Evolutionary conservation across 2,329 filamentous ascomycete species (phyloP).

Genomic region (Blastomyces percursus): DNA sequence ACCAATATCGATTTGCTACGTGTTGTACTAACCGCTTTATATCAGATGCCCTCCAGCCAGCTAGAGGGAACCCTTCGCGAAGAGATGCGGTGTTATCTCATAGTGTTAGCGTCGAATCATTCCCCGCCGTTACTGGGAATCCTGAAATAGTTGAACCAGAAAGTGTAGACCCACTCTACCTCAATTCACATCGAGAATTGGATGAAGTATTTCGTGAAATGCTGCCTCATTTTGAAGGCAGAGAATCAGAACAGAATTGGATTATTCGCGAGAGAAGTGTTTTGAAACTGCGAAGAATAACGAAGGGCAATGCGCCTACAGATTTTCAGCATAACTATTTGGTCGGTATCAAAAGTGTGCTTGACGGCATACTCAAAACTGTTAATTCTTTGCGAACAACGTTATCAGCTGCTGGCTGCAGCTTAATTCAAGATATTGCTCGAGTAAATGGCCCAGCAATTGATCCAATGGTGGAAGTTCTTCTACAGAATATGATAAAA

Average conservation of each 20-base stretch:
- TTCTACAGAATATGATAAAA: conserved; percentile 83
- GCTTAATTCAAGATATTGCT: conserved; percentile 74
- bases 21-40: neutral
- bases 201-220: conserved; percentile 79
- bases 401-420: conserved; percentile 75
- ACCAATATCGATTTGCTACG: neutral
- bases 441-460: conserved; percentile 63
- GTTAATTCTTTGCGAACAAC: conserved; percentile 78
- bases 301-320: conserved; percentile 69
- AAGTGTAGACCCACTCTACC: conserved; percentile 65
- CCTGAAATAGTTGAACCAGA: conserved; percentile 46
- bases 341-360: conserved; percentile 55
- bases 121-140: conserved; percentile 7
- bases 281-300: conserved; percentile 62
- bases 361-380: conserved; percentile 84
- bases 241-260: conserved; percentile 87
- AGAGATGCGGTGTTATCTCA: conserved; percentile 11
- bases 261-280: conserved; percentile 71
- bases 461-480: conserved; percentile 79
- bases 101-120: conserved; percentile 12
- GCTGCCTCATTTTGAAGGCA: conserved; percentile 71
- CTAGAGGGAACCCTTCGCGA: conserved; percentile 9
- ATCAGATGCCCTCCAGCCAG: neutral
- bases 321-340: conserved; percentile 67
- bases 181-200: conserved; percentile 76